Evolutionary conservation across 2,329 filamentous ascomycete species (phyloP), one percentile per base, ranked within the genome.

Genomic region (Cordyceps tenuipes): DNA sequence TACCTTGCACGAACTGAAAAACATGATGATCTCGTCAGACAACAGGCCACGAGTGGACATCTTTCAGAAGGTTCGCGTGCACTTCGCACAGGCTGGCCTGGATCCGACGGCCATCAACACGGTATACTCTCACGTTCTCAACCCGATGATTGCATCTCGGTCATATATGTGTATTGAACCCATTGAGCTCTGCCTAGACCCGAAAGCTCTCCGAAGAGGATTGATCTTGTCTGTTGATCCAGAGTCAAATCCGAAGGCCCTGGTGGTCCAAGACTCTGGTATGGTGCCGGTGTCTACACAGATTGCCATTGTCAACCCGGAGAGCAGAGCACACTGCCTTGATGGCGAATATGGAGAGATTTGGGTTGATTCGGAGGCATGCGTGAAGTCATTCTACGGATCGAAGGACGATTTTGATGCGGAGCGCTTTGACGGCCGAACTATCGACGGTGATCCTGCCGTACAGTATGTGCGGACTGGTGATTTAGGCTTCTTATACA

Each of bases 111-210:
- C 94, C 43, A 97, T 99, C 77, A 99, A 99, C 75, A 97, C 95
- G 0, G 93, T 97, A 43, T 99, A 99, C 75, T 96, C 92, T 1
- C 94, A 99, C 69, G 94, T 97, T 1, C 83, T 99, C 43, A 99
- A 99, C 70, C 94, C 94, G 1, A 99, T 99, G 94, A 83, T 99
- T 46, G 91, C 92, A 1, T 96, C 92, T 19, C 83, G 95, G 44
- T 97, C 92, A 52, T 99, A 99, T 76, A 99, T 99, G 94, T 97
- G 93, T 72, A 97, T 99, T 65, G 94, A 99, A 73, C 94, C 94
- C 0, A 93, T 99, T 62, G 94, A 99, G 74, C 79, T 99, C 21
- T 97, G 90, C 83, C 85, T 99, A 15, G 94, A 99, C 68, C 85
- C 91, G 34, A 85, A 89, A 65, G 90, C 91, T 5, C 80, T 99